Evolutionary conservation across 116 monocot genomes (phyloP).

Genomic region (Cymodocea nodosa): DNA sequence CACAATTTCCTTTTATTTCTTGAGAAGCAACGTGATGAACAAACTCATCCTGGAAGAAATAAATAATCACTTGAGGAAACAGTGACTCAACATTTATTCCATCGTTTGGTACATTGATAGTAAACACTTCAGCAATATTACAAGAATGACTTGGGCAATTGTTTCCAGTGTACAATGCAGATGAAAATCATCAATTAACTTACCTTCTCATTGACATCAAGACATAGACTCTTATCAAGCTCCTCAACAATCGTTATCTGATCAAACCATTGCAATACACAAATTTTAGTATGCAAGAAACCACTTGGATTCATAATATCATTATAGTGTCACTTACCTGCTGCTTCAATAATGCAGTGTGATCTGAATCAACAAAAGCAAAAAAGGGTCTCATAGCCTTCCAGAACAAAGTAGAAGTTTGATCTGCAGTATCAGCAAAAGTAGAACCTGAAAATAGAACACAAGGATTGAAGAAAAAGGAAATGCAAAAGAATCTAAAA

Average conservation of each 20-base stretch:
- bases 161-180: neutral
- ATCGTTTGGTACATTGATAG: neutral
- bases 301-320: neutral
- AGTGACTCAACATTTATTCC: too few relatives aligned
- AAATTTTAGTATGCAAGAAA: neutral
- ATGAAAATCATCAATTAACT: neutral
- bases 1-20: neutral
- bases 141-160: neutral
- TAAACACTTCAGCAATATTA: neutral
- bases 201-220: slow-evolving; percentile 2
- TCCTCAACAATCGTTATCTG: slow-evolving; percentile 66
- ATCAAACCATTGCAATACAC: neutral
- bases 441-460: neutral
- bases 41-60: slow-evolving; percentile 15
- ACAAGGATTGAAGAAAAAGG: neutral
- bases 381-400: slow-evolving; percentile 51
- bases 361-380: slow-evolving; percentile 34
- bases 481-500: too few relatives aligned
- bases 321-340: slow-evolving; percentile 23
- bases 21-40: neutral
- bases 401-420: slow-evolving; percentile 54
- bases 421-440: slow-evolving; percentile 25
- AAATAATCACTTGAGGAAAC: too few relatives aligned
- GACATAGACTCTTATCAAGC: slow-evolving; percentile 39
- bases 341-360: slow-evolving; percentile 29